phyloP scores from a whole-genome alignment of 495 filamentous ascomycete genomes.

The Melanomma pulvis-pyrius region DNA sequence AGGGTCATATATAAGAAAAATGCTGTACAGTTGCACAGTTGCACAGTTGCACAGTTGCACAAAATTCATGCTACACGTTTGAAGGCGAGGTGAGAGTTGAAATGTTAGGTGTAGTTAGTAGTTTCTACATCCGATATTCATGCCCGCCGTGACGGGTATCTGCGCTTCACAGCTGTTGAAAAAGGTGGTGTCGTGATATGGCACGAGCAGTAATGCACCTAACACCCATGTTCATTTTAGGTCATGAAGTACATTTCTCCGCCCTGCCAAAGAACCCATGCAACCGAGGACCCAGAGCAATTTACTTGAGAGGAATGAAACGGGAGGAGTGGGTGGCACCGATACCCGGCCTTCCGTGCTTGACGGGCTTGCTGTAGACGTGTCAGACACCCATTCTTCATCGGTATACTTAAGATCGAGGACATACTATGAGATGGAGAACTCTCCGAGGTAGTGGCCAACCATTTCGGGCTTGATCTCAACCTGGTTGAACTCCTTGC shows the following conservation, averaged over 20 bases:
- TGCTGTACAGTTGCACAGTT: neutral
- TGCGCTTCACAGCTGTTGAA: constrained; percentile 9
- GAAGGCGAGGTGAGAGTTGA: neutral
- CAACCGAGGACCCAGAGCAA: constrained; percentile 34
- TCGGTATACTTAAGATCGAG: neutral
- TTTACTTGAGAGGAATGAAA: constrained; percentile 99
- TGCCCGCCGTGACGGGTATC: constrained; percentile 4
- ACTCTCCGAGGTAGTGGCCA: constrained; percentile 98
- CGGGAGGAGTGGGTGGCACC: constrained; percentile 99
- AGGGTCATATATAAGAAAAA: neutral
- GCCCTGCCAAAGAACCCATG: constrained; percentile 33
- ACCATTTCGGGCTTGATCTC: constrained; percentile 99
- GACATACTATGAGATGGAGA: constrained; percentile 98
- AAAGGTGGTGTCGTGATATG: neutral
- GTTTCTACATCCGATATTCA: constrained; percentile 6
- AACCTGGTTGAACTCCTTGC: constrained; percentile 99
- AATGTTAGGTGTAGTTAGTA: constrained; percentile 3
- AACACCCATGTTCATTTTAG: constrained; percentile 33
- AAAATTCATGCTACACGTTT: neutral
- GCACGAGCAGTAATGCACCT: constrained; percentile 26
- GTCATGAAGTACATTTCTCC: constrained; percentile 37
- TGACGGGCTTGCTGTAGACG: constrained; percentile 87
- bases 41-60: neutral
- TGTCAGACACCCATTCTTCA: constrained; percentile 41
- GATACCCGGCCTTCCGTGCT: constrained; percentile 99